Evolutionary conservation across 768 basidiomycete genomes (phyloP).

Genomic region (Lactarius deliciosus): DNA sequence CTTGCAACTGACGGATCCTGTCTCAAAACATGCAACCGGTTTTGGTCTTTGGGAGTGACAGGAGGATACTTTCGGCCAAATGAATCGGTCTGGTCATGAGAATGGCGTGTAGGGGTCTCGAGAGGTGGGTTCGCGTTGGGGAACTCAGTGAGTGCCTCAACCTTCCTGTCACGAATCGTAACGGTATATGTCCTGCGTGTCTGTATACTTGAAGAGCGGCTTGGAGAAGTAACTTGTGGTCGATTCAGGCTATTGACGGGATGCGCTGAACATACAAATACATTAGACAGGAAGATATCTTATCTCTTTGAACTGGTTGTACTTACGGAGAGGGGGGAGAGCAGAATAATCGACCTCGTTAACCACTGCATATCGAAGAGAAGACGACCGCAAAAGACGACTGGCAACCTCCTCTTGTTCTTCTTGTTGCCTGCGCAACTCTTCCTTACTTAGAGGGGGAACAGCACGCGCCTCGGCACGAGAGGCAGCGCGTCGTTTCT

Average conservation of each 20-base stretch:
- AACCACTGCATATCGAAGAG: slow-evolving; percentile 60
- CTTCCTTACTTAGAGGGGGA: slow-evolving; percentile 8
- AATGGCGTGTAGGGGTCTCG: slow-evolving; percentile 30
- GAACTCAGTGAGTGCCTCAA: slow-evolving; percentile 62
- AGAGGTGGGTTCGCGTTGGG: slow-evolving; percentile 57
- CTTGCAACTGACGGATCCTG: slow-evolving; percentile 80
- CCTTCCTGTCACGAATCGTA: slow-evolving; percentile 63
- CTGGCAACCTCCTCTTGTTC: slow-evolving; percentile 53
- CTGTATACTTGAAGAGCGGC: slow-evolving; percentile 53
- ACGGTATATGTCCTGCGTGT: slow-evolving; percentile 67
- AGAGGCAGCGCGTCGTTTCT: slow-evolving; percentile 36
- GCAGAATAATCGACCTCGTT: slow-evolving; percentile 55
- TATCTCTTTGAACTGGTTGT: not conserved
- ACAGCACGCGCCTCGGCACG: slow-evolving; percentile 12
- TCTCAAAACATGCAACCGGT: slow-evolving; percentile 57
- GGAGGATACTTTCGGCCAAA: slow-evolving; percentile 37
- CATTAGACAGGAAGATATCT: slow-evolving; percentile 7
- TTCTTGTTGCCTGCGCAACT: slow-evolving; percentile 37
- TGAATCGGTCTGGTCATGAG: slow-evolving; percentile 29
- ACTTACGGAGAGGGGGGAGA: slow-evolving; percentile 72
- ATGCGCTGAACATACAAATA: slow-evolving; percentile 40
- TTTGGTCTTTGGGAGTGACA: slow-evolving; percentile 46
- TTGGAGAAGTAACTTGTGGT: slow-evolving; percentile 49
- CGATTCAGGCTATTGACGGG: slow-evolving; percentile 60
- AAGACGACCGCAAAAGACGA: slow-evolving; percentile 67